phyloP scores from a whole-genome alignment of 371 early-diverging fungal species.

The Actinomortierella wolfii region DNA sequence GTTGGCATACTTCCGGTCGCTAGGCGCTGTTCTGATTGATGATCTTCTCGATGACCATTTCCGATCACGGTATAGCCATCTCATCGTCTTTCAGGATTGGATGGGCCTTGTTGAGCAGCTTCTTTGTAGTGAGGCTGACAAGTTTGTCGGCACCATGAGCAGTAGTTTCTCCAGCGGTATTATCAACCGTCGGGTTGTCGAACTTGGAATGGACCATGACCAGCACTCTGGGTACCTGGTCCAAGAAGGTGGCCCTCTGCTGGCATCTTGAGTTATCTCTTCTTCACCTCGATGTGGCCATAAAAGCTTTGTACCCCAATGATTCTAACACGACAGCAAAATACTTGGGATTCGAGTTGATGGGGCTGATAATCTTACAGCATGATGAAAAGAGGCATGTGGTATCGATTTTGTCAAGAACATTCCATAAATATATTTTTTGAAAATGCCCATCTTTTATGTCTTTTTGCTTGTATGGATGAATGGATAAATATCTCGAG shows the following conservation, averaged over 20 bases:
- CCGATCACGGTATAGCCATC: slow-evolving; percentile 12
- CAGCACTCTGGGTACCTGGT: slow-evolving; percentile 4
- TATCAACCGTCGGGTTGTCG: slow-evolving; percentile 16
- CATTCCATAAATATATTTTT: no score
- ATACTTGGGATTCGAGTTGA: no score
- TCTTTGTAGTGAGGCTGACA: slow-evolving; percentile 12
- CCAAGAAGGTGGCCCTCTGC: slow-evolving; percentile 6
- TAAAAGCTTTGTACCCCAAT: no score
- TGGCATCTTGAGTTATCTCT: no score
- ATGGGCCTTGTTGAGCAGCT: slow-evolving; percentile 27
- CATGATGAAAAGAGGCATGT: no score
- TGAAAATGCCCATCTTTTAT: no score
- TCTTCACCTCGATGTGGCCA: no score
- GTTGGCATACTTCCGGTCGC: slow-evolving; percentile 16
- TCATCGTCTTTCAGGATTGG: slow-evolving; percentile 29
- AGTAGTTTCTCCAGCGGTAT: slow-evolving; percentile 34
- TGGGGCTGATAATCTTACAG: no score
- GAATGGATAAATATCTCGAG: no score
- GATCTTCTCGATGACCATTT: slow-evolving; percentile 20
- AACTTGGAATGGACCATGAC: not conserved
- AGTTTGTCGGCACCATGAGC: slow-evolving; percentile 26
- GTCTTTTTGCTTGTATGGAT: no score
- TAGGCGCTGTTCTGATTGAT: slow-evolving; percentile 23
- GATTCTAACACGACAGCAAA: no score
- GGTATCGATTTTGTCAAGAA: no score